Base-by-base conservation (phyloP, 495 filamentous ascomycete genomes). In the Venustampulla echinocandica region DNA sequence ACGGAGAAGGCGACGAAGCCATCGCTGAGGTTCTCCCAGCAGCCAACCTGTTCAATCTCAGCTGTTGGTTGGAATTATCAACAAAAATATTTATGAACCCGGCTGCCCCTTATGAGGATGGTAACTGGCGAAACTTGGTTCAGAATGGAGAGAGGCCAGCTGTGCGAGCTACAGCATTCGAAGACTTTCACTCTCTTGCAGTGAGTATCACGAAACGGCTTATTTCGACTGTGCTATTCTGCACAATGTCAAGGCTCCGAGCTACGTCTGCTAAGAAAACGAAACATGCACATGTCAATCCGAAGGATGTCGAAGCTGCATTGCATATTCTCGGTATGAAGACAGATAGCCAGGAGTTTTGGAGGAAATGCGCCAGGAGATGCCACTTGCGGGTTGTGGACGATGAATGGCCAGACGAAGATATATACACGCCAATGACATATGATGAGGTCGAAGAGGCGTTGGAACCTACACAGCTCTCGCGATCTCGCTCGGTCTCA, bases 31-130 rank as follows among this genome's bases (percentile, higher is more conserved):
- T 68, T 4, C 55, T 70, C 9, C 72, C 74, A 11, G 68, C 76
- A 25, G 69, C 76, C 1, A 64, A 69, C 42, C 51, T 94, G 0
- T 73, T 94, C 21, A 59, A 69, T 27, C 51, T 81, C 4, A 61
- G 64, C 14, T 70, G 61, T 7, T 90, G 82, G 80, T 64, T 92
- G 4, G 51, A 63, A 13, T 64, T 94, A 4, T 83, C 85, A 0
- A 65, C 70, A 18, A 67, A 68, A 3, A 30, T 90, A 1, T 92
- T 93, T 56, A 93, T 95, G 89, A 90, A 92, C 59, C 72, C 75
- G 3, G 64, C 68, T 2, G 64, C 73, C 25, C 46, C 58, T 36
- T 48, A 58, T 32, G 58, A 64, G 17, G 75, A 82, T 30, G 70
- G 79, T 38, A 87, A 87, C 54, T 94, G 85, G 85, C 64, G 57